Evolutionary conservation across 2,329 filamentous ascomycete species (phyloP).

Genomic region (Sclerotinia minor): DNA sequence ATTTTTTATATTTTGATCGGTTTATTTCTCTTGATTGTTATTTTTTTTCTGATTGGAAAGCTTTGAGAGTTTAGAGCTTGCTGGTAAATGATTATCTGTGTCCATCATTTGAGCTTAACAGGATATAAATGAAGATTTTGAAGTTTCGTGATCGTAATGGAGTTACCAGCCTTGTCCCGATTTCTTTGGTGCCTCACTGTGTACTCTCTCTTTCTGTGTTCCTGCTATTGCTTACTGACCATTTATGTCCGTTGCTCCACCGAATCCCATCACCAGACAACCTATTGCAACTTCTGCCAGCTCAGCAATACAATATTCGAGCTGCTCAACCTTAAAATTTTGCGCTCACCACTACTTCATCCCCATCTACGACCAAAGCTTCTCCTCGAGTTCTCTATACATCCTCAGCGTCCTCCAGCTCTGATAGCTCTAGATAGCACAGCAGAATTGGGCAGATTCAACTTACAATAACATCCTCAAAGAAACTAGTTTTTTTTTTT

Average conservation of each 20-base stretch:
- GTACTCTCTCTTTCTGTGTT: not conserved
- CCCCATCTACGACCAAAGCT: not conserved
- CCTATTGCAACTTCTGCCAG: too few relatives aligned
- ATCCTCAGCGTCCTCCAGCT: not conserved
- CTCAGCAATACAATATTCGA: not conserved
- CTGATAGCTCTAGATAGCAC: not conserved
- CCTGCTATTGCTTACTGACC: not conserved
- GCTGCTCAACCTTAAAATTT: not conserved
- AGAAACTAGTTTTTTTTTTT: too few relatives aligned
- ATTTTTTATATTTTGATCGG: not conserved
- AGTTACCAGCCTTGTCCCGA: not conserved
- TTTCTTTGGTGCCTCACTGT: not conserved
- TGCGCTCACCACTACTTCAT: not conserved
- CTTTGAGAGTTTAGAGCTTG: not conserved
- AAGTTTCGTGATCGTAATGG: not conserved
- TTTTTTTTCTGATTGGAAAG: constrained; percentile 1
- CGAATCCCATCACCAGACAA: accelerated
- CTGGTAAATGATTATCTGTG: not conserved
- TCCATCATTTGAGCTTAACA: not conserved
- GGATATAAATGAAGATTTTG: not conserved
- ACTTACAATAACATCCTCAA: not conserved
- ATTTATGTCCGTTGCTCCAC: not conserved
- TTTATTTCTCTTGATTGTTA: not conserved
- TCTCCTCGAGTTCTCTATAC: not conserved
- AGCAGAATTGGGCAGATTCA: not conserved